Evolutionary conservation across 2,329 filamentous ascomycete genomes (phyloP), one percentile per base, ranked within the genome.

Genomic region (Fusarium chuoi): DNA sequence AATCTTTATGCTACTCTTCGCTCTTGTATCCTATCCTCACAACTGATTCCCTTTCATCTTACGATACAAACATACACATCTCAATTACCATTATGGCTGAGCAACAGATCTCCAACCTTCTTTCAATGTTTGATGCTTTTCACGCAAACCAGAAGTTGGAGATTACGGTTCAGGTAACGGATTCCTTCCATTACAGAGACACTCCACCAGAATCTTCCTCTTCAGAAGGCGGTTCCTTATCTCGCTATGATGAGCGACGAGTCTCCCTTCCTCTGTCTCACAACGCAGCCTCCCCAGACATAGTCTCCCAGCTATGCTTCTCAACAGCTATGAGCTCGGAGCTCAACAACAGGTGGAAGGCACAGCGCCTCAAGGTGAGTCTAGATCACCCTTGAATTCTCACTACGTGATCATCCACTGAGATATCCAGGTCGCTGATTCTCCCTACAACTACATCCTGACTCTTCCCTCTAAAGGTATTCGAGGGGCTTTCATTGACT

Each of bases 41-140:
- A 0, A 0, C 6, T 26, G 1, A 36, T 1, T 26, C 4, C 0
- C 4, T 7, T 20, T 6, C 22, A 15, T 15, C 7, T 7, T 3
- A 2, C 12, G 0, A 8, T 20, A 15, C 8, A 26, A 11, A 0
- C 4, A 0, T 3, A 7, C 2, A 20, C 12, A 26, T 3, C 3
- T 11, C 7, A 2, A 30, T 3, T 6, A 17, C 0, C 5, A 26
- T 7, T 5, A 52, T 52, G 49, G 17, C 33, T 7, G 33, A 36
- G 6, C 15, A 52, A 14, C 30, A 36, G 3, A 26, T 52, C 6
- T 35, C 30, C 6, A 36, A 20, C 8, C 12, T 52, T 26, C 49
- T 52, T 5, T 52, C 33, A 7, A 24, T 52, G 22, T 36, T 52
- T 26, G n/a, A 36, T 3, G 49, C 33, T 24, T 52, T 36, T 6